A percentile compares a stretch with the other conserved stretches of the same genome.
Conservation (phyloP, 768 basidiomycete genomes). For the Collybia mongolica region DNA sequence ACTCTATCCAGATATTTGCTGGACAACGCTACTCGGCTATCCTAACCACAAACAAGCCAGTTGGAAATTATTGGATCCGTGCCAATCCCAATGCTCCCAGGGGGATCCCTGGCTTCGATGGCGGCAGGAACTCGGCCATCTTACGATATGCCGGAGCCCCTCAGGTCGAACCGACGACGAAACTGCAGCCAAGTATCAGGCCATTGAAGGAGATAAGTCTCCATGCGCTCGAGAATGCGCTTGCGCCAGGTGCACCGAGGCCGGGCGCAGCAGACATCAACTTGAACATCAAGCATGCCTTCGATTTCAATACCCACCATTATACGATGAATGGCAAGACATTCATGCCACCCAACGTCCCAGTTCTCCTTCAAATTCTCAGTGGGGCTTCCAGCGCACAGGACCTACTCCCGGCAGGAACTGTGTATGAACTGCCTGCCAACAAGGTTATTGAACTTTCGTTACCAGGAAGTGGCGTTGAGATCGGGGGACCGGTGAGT, state of each 20-base stretch:
- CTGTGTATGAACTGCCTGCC: conserved; percentile 39
- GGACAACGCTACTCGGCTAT: conserved; percentile 32
- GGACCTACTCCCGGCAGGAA: conserved; percentile 35
- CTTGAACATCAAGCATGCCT: conserved; percentile 29
- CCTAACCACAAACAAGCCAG: conserved; percentile 39
- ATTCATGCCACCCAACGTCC: conserved; percentile 35
- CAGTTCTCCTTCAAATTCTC: conserved; percentile 48
- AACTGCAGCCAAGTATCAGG: conserved; percentile 5
- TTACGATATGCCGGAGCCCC: conserved; percentile 47
- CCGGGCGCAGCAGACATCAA: conserved; percentile 40
- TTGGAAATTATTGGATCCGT: conserved; percentile 53
- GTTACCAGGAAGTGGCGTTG: conserved; percentile 27
- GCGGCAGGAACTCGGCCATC: conserved; percentile 46
- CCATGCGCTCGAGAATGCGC: conserved; percentile 27
- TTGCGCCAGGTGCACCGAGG: conserved; percentile 25
- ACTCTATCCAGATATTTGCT: conserved; percentile 40
- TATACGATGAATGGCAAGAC: conserved; percentile 28
- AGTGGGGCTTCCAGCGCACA: conserved; percentile 37
- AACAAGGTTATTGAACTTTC: conserved; percentile 47
- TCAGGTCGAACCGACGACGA: conserved; percentile 38
- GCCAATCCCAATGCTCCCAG: conserved; percentile 22
- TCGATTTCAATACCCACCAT: conserved; percentile 7
- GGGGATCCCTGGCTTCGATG: conserved; percentile 21
- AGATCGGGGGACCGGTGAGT: conserved; percentile 26
- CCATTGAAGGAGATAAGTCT: conserved; percentile 37